Conservation (phyloP, 805 yeast species). For the Sugiyamaella chiloensis region DNA sequence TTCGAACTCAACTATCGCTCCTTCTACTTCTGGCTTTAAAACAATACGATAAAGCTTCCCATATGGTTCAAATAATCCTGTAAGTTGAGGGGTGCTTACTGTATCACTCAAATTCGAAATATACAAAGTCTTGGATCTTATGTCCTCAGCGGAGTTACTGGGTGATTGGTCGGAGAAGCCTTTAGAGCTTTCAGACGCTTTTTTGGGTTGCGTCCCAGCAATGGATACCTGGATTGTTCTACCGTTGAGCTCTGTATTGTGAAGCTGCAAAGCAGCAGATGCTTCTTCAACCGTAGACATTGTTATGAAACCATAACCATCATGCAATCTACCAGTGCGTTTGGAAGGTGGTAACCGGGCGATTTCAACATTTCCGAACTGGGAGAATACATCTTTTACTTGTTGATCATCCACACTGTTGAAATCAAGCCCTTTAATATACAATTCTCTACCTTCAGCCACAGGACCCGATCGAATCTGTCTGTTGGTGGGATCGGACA, state of each 20-base stretch:
- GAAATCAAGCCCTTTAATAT: constrained; percentile 52
- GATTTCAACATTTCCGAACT: constrained; percentile 53
- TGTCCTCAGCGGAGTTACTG: not conserved
- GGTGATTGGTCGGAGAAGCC: not conserved
- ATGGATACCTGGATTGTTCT: constrained; percentile 48
- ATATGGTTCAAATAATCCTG: constrained; percentile 12
- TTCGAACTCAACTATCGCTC: constrained; percentile 19
- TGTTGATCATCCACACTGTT: constrained; percentile 37
- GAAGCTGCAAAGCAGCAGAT: constrained; percentile 41
- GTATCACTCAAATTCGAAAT: constrained; percentile 21
- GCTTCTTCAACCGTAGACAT: constrained; percentile 48
- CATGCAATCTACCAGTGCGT: constrained; percentile 39
- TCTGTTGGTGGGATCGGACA: constrained; percentile 56
- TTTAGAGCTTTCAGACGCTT: not conserved
- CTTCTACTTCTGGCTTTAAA: constrained; percentile 12
- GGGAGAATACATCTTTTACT: constrained; percentile 42
- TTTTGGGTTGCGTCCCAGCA: constrained; percentile 31
- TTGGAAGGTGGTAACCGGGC: constrained; percentile 47
- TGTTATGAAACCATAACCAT: constrained; percentile 66
- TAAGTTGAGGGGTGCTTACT: constrained; percentile 13
- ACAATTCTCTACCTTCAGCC: constrained; percentile 55
- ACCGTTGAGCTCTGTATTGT: constrained; percentile 44
- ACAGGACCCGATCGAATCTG: constrained; percentile 43
- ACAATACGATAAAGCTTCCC: constrained; percentile 14
- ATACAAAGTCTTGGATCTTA: constrained; percentile 10